Conservation (phyloP, 306 rosid genomes). For the Pachyrhizus erosus region DNA sequence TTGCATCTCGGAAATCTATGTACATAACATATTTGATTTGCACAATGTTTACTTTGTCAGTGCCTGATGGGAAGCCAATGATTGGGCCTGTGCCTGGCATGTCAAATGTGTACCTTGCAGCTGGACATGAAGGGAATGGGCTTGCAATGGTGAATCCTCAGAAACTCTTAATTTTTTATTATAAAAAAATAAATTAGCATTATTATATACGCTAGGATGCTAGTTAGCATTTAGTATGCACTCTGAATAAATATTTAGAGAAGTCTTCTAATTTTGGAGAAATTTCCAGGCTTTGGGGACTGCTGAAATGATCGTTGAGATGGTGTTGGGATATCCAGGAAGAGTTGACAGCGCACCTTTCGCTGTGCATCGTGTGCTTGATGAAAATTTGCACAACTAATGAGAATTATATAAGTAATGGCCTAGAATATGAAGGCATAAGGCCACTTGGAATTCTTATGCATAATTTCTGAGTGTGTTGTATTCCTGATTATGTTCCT, state of each 20-base stretch:
- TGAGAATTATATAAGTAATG: not conserved
- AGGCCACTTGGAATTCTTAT: constrained; percentile 22
- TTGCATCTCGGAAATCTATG: not conserved
- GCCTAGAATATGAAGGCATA: constrained; percentile 1
- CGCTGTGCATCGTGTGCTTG: constrained; percentile 47
- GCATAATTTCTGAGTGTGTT: not conserved
- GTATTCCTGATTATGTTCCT: not conserved
- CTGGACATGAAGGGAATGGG: constrained; percentile 97
- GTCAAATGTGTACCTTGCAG: constrained; percentile 80
- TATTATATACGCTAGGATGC: not conserved
- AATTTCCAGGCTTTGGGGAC: constrained; percentile 85
- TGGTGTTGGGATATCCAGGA: constrained; percentile 68
- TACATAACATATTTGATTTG: constrained; percentile 23
- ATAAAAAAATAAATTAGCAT: not conserved
- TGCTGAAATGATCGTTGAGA: constrained; percentile 78
- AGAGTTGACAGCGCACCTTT: constrained; percentile 61
- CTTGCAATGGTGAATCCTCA: constrained; percentile 72
- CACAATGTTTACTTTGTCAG: constrained; percentile 51
- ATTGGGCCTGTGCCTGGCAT: constrained; percentile 86
- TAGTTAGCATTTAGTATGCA: not conserved
- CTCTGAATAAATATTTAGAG: constrained; percentile 18
- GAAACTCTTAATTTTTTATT: not conserved
- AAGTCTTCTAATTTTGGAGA: constrained; percentile 35
- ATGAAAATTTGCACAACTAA: not conserved
- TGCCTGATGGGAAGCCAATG: constrained; percentile 91